A percentile compares a stretch with the other conserved stretches of the same genome.
These are phyloP conservation scores for Trichosporon faecale DNA, from an alignment of 1,284 basidiomycete genomes.

Conservation along the genomic window DNA sequence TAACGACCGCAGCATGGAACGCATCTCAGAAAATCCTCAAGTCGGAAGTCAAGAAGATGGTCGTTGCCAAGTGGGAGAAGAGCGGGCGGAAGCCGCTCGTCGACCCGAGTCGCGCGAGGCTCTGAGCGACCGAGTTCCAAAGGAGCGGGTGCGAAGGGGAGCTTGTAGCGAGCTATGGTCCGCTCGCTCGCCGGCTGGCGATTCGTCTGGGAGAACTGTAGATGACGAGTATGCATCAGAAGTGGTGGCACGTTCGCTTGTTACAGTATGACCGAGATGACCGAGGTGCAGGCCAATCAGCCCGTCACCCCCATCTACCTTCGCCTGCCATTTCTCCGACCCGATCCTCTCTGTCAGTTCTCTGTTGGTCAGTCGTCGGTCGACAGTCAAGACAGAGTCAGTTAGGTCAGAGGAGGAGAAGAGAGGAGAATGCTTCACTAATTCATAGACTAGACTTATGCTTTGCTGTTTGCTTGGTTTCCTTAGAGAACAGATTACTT, in stretches of 20 bases:
- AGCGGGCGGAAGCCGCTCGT: constrained; percentile 20
- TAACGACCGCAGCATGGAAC: constrained; percentile 19
- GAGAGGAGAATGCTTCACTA: not conserved
- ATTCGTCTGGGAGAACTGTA: too few relatives aligned
- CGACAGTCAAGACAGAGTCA: not conserved
- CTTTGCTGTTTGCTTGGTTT: not conserved
- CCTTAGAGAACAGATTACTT: not conserved
- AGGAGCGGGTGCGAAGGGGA: too few relatives aligned
- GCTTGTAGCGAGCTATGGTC: too few relatives aligned
- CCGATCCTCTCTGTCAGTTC: too few relatives aligned
- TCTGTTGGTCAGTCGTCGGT: not conserved
- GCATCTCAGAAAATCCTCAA: constrained; percentile 24
- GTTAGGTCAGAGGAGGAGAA: not conserved
- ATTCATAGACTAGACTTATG: not conserved
- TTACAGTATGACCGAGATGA: too few relatives aligned
- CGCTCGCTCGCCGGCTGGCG: too few relatives aligned
- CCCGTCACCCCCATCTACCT: too few relatives aligned
- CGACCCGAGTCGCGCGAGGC: constrained; percentile 13
- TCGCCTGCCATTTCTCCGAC: too few relatives aligned
- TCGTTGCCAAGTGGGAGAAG: constrained; percentile 18
- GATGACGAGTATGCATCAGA: not conserved
- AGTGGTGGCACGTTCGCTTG: not conserved
- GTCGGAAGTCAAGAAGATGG: constrained; percentile 24
- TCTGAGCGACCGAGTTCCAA: constrained; percentile 20
- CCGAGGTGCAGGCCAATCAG: too few relatives aligned